Conservation (phyloP, 2,329 filamentous ascomycete species). For the Pseudogymnoascus sp. region DNA sequence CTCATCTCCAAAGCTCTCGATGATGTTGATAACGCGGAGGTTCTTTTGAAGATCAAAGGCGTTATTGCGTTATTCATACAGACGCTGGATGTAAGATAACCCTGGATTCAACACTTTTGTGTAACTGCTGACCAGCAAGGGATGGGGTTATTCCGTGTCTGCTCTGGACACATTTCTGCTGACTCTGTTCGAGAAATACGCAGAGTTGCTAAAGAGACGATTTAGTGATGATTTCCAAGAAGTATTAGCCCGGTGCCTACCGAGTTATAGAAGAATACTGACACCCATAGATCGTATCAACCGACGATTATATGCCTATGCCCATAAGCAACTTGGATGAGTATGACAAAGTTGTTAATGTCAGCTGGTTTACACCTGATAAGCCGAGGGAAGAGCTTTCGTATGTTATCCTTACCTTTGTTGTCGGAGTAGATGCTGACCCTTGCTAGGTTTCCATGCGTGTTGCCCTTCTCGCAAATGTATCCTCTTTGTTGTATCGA, state of each 20-base stretch:
- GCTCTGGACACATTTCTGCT: slow-evolving; percentile 77
- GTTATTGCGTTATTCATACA: slow-evolving; percentile 91
- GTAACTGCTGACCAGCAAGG: slow-evolving; percentile 38
- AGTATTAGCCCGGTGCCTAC: slow-evolving; percentile 33
- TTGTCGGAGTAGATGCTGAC: background rate
- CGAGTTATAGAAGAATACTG: slow-evolving; percentile 13
- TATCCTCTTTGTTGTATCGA: slow-evolving; percentile 98
- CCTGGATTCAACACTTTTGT: background rate
- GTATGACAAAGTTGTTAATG: slow-evolving; percentile 90
- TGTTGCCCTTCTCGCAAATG: slow-evolving; percentile 98
- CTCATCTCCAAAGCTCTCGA: slow-evolving; percentile 73
- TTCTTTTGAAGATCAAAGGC: slow-evolving; percentile 88
- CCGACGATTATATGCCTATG: slow-evolving; percentile 99
- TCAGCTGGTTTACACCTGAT: slow-evolving; percentile 91
- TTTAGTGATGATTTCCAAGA: slow-evolving; percentile 97
- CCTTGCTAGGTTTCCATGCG: slow-evolving; percentile 67
- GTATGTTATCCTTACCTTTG: slow-evolving; percentile 37
- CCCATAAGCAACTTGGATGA: slow-evolving; percentile 83
- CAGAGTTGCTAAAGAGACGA: slow-evolving; percentile 76
- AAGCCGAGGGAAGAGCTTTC: slow-evolving; percentile 66
- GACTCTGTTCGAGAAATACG: slow-evolving; percentile 89
- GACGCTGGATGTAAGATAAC: slow-evolving; percentile 76
- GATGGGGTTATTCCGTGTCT: slow-evolving; percentile 80
- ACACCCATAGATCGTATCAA: slow-evolving; percentile 57
- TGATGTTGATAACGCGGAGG: slow-evolving; percentile 78